Evolutionary conservation across 257 asterid species (phyloP), one percentile per base, ranked within the genome.

Genomic region (Gynochthodes officinalis): DNA sequence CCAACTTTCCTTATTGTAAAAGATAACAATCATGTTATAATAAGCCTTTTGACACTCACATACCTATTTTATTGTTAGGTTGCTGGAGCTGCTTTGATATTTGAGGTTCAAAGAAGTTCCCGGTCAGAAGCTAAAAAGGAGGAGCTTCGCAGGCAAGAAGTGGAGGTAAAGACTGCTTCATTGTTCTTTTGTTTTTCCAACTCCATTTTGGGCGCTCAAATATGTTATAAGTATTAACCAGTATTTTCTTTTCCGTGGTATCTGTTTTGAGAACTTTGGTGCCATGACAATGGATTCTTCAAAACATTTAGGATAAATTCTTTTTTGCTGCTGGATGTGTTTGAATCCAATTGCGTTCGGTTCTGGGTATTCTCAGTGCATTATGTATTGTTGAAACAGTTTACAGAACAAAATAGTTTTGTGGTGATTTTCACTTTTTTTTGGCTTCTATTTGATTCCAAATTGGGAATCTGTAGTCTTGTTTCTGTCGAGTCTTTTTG

Each of bases 71-170:
- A 48, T 77, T 75, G 81, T 77, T 74, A 91, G 97, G 99, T 94
- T 70, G 99, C 86, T 75, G 98, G 85, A 55, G 96, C 84, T 81
- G 97, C 90, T 32, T 78, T 91, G 75, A 75, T 73, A 61, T 90
- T 94, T 84, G 99, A 94, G 90, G 89, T 84, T 84, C 99, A 94
- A 80, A 87, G 99, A 86, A 90, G 75, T 81, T 58, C 97, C 75
- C 85, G 98, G 61, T 87, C 98, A 75, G 98, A 94, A 85, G 99
- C 97, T 52, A 91, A 79, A 79, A 91, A 94, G 84, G 98, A 94
- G 86, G 99, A 87, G 78, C 63, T 81, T 49, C 96, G 97, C 69
- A 89, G 63, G 78, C 84, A 84, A 71, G 97, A 94, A 78, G 60
- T 90, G 80, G 96, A 88, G 97, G 97, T 88, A 85, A 63, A 71